These are phyloP conservation scores for Phaeosphaeriaceae sp. DNA, from an alignment of 2,329 filamentous ascomycete species.

Conservation along the genomic window DNA sequence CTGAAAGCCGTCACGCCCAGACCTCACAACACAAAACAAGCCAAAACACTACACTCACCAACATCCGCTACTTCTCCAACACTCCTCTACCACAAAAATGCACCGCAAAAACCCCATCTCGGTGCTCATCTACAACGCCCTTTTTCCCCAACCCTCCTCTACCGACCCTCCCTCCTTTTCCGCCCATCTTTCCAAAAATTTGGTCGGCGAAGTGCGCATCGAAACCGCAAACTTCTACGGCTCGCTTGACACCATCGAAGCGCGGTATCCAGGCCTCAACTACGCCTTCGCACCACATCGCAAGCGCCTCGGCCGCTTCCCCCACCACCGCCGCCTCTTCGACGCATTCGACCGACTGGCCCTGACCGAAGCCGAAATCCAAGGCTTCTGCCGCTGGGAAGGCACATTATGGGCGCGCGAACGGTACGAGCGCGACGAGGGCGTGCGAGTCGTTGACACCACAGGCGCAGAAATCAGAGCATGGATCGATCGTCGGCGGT, in stretches of 20 bases:
- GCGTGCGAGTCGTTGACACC: constrained; percentile 72
- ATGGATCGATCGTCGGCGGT: constrained; percentile 57
- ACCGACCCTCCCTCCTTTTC: constrained; percentile 75
- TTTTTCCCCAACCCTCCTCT: constrained; percentile 72
- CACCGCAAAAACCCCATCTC: constrained; percentile 72
- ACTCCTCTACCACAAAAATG: constrained; percentile 61
- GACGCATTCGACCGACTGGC: constrained; percentile 73
- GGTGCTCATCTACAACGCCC: constrained; percentile 74
- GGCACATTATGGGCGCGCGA: constrained; percentile 84
- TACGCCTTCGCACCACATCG: constrained; percentile 76
- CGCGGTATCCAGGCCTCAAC: constrained; percentile 81
- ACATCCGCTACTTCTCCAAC: too few relatives aligned
- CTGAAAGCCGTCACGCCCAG: neutral
- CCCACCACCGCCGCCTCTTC: constrained; percentile 78
- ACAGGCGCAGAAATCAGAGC: constrained; percentile 70
- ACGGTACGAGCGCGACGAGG: constrained; percentile 77
- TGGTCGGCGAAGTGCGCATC: constrained; percentile 78
- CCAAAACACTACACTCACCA: too few relatives aligned
- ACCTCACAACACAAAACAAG: too few relatives aligned
- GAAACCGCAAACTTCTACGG: constrained; percentile 82
- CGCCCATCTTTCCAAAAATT: constrained; percentile 70
- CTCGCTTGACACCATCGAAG: constrained; percentile 78
- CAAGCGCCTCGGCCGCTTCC: constrained; percentile 77
- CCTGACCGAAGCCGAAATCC: constrained; percentile 73
- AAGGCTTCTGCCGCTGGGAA: constrained; percentile 78